Percentiles rank a stretch among this genome's conserved stretches.
Evolutionary conservation across 164 flowering plant species (phyloP).

Genomic region (Akebia trifoliata): DNA sequence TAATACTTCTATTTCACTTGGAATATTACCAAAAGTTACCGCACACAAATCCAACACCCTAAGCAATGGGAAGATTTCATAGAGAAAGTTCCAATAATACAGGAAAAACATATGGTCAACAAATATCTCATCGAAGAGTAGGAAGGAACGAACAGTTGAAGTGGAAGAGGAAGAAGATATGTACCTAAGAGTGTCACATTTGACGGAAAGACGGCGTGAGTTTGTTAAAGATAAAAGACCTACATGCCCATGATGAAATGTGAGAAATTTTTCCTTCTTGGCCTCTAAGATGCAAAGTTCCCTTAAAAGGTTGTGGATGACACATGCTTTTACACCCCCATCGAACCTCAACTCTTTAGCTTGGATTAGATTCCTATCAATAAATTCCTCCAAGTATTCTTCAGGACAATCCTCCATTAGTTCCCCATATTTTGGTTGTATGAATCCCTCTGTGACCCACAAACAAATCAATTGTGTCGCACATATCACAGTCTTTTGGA

Average conservation of each 20-base stretch:
- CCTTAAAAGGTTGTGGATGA: constrained; percentile 15
- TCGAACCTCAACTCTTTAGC: background rate
- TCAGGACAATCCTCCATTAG: constrained; percentile 8
- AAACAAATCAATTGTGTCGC: background rate
- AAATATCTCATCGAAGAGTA: background rate
- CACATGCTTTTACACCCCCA: constrained; percentile 10
- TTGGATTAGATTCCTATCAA: background rate
- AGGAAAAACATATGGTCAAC: background rate
- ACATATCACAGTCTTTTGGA: constrained; percentile 1
- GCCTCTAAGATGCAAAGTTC: constrained; percentile 8
- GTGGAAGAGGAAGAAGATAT: background rate
- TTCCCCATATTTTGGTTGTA: background rate
- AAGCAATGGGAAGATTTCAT: background rate
- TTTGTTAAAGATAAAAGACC: background rate
- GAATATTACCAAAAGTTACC: background rate
- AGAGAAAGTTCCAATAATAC: background rate
- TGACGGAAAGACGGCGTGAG: constrained; percentile 6
- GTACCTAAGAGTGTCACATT: background rate
- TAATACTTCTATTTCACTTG: constrained; percentile 12
- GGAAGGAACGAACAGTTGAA: background rate
- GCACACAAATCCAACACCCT: constrained; percentile 3
- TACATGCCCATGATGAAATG: background rate
- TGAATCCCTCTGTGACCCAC: constrained; percentile 15
- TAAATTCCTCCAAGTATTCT: constrained; percentile 5
- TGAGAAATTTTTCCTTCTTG: constrained; percentile 3